These are phyloP conservation scores for Myriosclerotinia curreyana DNA, from an alignment of 2,329 filamentous ascomycete genomes.

Conservation along the genomic window DNA sequence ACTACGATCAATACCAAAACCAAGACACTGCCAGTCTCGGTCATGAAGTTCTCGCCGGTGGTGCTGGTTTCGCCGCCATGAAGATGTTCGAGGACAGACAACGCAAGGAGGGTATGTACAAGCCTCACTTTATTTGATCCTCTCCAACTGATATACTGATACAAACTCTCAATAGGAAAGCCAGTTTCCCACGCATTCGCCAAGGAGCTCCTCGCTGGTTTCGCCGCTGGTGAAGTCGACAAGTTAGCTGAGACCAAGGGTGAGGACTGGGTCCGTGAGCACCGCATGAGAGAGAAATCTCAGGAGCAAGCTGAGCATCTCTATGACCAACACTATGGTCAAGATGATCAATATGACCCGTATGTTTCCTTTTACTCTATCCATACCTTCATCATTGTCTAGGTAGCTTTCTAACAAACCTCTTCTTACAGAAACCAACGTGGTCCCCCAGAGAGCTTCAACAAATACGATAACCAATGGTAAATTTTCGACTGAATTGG, in stretches of 20 bases:
- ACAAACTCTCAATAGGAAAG: slow-evolving; percentile 52
- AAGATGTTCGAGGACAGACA: slow-evolving; percentile 76
- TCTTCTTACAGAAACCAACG: slow-evolving; percentile 34
- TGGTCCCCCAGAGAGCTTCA: slow-evolving; percentile 36
- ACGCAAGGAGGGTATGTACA: slow-evolving; percentile 58
- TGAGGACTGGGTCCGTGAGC: slow-evolving; percentile 48
- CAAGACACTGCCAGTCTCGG: slow-evolving; percentile 58
- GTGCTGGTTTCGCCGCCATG: slow-evolving; percentile 75
- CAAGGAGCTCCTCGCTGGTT: slow-evolving; percentile 71
- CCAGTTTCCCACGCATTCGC: slow-evolving; percentile 69
- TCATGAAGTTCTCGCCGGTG: slow-evolving; percentile 73
- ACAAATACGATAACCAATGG: slow-evolving; percentile 26
- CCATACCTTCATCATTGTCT: not conserved
- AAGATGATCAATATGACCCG: slow-evolving; percentile 56
- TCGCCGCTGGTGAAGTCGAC: slow-evolving; percentile 74
- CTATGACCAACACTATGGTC: slow-evolving; percentile 61
- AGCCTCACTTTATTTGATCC: not conserved
- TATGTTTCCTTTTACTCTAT: slow-evolving; percentile 38
- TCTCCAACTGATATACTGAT: not conserved
- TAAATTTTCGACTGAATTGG: slow-evolving; percentile 5
- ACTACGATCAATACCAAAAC: slow-evolving; percentile 47
- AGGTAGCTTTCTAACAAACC: not conserved
- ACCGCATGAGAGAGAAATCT: slow-evolving; percentile 52
- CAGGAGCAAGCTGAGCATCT: slow-evolving; percentile 57
- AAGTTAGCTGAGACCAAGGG: slow-evolving; percentile 71